phyloP scores from a whole-genome alignment of 768 basidiomycete genomes.

The Boletus subcaerulescens region DNA sequence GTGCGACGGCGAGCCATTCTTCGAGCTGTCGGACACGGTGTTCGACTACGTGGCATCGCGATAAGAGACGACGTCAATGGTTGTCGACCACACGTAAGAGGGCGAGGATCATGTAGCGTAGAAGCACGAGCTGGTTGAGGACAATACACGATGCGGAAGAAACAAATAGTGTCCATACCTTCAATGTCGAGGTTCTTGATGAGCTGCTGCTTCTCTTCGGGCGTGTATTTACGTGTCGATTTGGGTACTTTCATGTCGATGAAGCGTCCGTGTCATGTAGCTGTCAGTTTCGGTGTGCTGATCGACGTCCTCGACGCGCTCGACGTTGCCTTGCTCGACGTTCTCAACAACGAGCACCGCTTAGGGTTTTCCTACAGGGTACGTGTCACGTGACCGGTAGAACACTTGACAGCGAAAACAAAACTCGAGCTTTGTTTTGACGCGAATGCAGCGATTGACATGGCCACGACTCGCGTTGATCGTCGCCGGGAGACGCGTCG shows the following conservation, averaged over 20 bases:
- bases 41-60: slow-evolving; percentile 45
- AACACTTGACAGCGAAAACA: too few species aligned
- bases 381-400: slow-evolving; percentile 7
- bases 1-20: slow-evolving; percentile 68
- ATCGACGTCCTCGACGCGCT: background rate
- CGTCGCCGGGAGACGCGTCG: slow-evolving; percentile 17
- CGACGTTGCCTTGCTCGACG: background rate
- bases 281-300: background rate
- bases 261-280: background rate
- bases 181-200: slow-evolving; percentile 78
- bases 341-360: background rate
- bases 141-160: background rate
- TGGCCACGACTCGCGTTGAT: slow-evolving; percentile 8
- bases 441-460: background rate
- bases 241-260: slow-evolving; percentile 20
- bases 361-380: background rate
- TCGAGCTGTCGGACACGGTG: slow-evolving; percentile 74
- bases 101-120: too few species aligned
- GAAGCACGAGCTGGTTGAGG: background rate
- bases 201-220: slow-evolving; percentile 73
- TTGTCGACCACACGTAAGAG: background rate
- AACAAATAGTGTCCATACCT: slow-evolving; percentile 40
- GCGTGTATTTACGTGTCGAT: slow-evolving; percentile 41
- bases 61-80: background rate
- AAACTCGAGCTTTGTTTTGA: background rate